These are phyloP conservation scores for Tylopilus subfusipes DNA, from an alignment of 768 basidiomycete genomes.

Conservation along the genomic window DNA sequence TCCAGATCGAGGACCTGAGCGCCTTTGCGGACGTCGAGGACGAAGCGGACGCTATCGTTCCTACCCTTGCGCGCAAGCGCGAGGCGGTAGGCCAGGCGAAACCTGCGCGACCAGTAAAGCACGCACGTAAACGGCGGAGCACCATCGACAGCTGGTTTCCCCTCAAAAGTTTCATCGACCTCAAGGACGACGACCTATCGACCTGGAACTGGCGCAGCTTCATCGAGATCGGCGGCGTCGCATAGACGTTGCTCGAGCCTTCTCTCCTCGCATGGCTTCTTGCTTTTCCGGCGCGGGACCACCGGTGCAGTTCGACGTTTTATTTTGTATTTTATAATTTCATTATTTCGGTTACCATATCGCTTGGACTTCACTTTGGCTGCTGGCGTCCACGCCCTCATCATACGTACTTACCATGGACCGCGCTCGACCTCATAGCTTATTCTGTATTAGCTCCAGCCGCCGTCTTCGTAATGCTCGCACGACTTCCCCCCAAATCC, in stretches of 20 bases:
- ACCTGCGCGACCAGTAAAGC: conserved; percentile 5
- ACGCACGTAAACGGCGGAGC: conserved; percentile 33
- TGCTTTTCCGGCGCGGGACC: conserved; percentile 3
- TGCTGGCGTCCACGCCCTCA: neutral
- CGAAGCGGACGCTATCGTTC: conserved; percentile 28
- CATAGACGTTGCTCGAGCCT: conserved; percentile 1
- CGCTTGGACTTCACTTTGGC: neutral
- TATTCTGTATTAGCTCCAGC: neutral
- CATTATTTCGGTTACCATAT: neutral
- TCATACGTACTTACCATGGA: neutral
- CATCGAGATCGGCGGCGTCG: conserved; percentile 48
- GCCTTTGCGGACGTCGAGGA: conserved; percentile 32
- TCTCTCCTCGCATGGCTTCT: neutral
- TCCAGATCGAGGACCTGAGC: conserved; percentile 22
- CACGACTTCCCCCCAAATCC: neutral
- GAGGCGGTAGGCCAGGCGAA: conserved; percentile 9
- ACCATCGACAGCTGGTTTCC: conserved; percentile 54
- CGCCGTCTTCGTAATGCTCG: neutral
- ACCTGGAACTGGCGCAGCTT: conserved; percentile 61
- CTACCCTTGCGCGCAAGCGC: conserved; percentile 8
- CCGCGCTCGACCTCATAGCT: neutral
- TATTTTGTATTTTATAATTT: conserved; percentile 1
- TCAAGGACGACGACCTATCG: conserved; percentile 46
- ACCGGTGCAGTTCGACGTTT: neutral
- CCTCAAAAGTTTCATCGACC: conserved; percentile 62